Base-by-base conservation (phyloP, 768 basidiomycete species). In the Rhizopogon vinicolor region DNA sequence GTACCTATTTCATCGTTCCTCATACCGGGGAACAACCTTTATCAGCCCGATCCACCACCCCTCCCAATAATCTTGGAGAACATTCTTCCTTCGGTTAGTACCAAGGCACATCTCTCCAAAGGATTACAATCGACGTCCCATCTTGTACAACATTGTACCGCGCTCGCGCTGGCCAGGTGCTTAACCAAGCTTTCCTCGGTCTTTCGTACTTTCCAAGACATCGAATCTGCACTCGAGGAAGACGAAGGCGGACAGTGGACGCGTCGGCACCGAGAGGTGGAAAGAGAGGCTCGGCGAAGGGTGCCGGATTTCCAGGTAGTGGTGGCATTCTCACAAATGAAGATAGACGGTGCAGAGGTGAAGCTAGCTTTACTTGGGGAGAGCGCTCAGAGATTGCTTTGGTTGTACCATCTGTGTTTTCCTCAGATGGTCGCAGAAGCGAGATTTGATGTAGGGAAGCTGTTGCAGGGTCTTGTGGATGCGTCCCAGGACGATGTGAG, bases 221-320 rank as follows among this genome's bases (percentile, higher is more conserved):
- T 88, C 16, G 81, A 78, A 58, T 50, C 40, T 1, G 76, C 79
- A 9, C 67, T 95, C 5, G 85, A 84, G 57, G 85, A 86, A 62
- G 78, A 80, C 10, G 78, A 82, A 58, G 77, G 82, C 19, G 87
- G 93, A 1, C 81, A 86, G 60, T 97, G 93, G 92, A 72, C 73
- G n/a, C 78, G 73, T 56, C 70, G 88, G 37, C 71, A 78, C 44
- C 69, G 72, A 35, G 91, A 95, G 58, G 63, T 93, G n/a, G 86
- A 90, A 65, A 75, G 79, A 61, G 91, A 94, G 68, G 78, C 83
- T 33, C 78, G 90, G 29, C 79, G 78, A 55, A 78, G 92, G 5
- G 79, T 95, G 1, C 95, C 96, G 0, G 94, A 95, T 49, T 87
- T 95, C 56, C 84, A 87, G 61, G 91, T 95, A 50, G 73, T 97